Evolutionary conservation across 768 basidiomycete species (phyloP), one percentile per base, ranked within the genome.

Genomic region (Arthromyces matolae): DNA sequence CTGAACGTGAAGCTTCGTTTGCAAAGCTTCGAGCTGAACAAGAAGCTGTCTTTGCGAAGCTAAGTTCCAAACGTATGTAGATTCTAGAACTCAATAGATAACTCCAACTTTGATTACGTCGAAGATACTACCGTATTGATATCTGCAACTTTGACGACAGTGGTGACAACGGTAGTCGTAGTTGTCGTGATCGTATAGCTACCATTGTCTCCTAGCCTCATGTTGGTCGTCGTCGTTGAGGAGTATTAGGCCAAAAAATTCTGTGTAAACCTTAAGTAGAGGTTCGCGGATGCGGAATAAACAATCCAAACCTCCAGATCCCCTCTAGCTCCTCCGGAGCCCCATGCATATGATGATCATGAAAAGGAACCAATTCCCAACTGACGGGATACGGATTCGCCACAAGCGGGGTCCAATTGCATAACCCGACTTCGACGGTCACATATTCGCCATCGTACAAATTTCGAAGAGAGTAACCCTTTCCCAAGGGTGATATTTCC

Each of bases 401-500:
- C 16, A 62, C 55, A 32, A 69, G 20, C 3, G 47, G 46, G 1
- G 32, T 50, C 16, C 58, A 59, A 0, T 60, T 50, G 10, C 38
- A 19, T 14, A 61, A 31, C 2, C 57, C 64, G 8, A 54, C 45
- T 35, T 66, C 54, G 13, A 65, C 28, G 9, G 65, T 68, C 14
- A 69, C 34, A 45, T 65, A 69, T 5, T 50, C 43, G 10, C 56
- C 60, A 23, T 52, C 62, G 40, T 54, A 19, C 27, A 62, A 27
- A 52, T 57, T 60, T n/a, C 52, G 50, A 29, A 67, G 66, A 0
- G 63, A 61, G 43, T 67, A 69, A 14, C 68, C 68, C 14, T 56
- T 52, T 3, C 66, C 68, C 9, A 67, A 54, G 24, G 47, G 54
- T n/a, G 36, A 31, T 7, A 69, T 44, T 41, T 61, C 55, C 66